Percentiles rank a stretch among this genome's conserved stretches.
phyloP scores from a whole-genome alignment of 192 early-diverging fungal genomes.

The Cladochytrium replicatum region DNA sequence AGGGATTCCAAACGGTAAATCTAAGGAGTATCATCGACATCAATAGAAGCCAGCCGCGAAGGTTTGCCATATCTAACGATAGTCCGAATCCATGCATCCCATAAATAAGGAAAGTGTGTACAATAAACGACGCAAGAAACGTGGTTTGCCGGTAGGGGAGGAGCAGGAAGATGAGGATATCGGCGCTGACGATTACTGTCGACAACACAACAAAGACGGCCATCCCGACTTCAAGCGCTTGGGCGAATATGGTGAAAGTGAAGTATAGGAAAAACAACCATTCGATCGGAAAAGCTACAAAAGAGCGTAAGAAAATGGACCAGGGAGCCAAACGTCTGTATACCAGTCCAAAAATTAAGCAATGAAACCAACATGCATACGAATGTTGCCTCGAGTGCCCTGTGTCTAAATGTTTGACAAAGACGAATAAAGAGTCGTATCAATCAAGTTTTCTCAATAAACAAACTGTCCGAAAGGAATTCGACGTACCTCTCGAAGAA shows the following conservation, averaged over 20 bases:
- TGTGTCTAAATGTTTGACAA: too few relatives aligned
- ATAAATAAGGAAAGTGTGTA: conserved; percentile 24
- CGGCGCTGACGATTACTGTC: conserved; percentile 14
- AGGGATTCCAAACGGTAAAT: conserved; percentile 35
- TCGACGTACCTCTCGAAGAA: too few relatives aligned
- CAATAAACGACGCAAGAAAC: conserved; percentile 18
- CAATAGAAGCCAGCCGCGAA: conserved; percentile 18
- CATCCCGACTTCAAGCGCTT: conserved; percentile 18
- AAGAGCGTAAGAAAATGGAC: background rate
- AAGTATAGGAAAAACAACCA: conserved; percentile 30
- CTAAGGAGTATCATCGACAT: conserved; percentile 20
- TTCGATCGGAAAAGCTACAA: conserved; percentile 29
- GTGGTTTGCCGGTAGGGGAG: conserved; percentile 19
- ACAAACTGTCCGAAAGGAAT: too few relatives aligned
- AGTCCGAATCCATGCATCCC: conserved; percentile 32
- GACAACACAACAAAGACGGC: conserved; percentile 12
- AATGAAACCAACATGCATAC: conserved; percentile 27
- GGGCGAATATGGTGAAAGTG: conserved; percentile 22
- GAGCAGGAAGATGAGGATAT: conserved; percentile 12
- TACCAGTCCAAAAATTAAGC: conserved; percentile 28
- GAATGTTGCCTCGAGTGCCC: too few relatives aligned
- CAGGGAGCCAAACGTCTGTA: conserved; percentile 1
- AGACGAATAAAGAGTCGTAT: too few relatives aligned
- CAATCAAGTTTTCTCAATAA: too few relatives aligned
- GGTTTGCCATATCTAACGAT: conserved; percentile 7